These are phyloP conservation scores for Moesziomyces globuligerus DNA, from an alignment of 1,284 basidiomycete species.

Conservation along the genomic window DNA sequence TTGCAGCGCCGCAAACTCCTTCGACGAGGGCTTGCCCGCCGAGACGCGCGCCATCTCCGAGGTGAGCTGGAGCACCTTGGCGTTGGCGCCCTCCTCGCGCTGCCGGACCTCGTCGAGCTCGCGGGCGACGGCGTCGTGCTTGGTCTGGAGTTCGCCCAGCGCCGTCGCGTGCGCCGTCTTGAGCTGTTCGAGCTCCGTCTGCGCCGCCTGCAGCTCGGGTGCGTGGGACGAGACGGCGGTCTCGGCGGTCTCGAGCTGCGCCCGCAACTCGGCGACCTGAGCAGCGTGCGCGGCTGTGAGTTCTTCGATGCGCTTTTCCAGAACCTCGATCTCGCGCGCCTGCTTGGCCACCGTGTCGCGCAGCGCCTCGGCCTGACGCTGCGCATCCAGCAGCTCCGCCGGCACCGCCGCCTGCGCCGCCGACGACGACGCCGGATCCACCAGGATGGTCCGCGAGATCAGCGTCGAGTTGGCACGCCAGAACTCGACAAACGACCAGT, in stretches of 20 bases:
- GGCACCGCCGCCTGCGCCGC: constrained; percentile 32
- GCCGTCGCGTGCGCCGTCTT: constrained; percentile 20
- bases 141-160: constrained; percentile 15
- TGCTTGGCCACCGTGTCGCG: constrained; percentile 48
- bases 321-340: constrained; percentile 41
- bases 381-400: constrained; percentile 61
- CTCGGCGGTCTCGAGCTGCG: constrained; percentile 12
- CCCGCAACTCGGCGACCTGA: constrained; percentile 4
- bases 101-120: constrained; percentile 14
- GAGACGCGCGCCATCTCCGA: constrained; percentile 33
- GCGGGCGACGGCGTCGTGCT: constrained; percentile 13
- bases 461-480: constrained; percentile 91
- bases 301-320: constrained; percentile 42
- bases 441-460: constrained; percentile 57
- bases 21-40: constrained; percentile 20
- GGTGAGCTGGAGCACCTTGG: constrained; percentile 31
- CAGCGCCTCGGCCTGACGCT: constrained; percentile 55
- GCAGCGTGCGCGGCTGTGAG: constrained; percentile 21
- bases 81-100: constrained; percentile 23
- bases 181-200: constrained; percentile 27
- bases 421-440: constrained; percentile 54
- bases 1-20: constrained; percentile 30
- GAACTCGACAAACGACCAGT: constrained; percentile 98
- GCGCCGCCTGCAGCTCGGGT: constrained; percentile 16
- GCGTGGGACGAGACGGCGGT: constrained; percentile 10